phyloP scores from a whole-genome alignment of 2,329 filamentous ascomycete genomes.

The Emericellopsis atlantica region DNA sequence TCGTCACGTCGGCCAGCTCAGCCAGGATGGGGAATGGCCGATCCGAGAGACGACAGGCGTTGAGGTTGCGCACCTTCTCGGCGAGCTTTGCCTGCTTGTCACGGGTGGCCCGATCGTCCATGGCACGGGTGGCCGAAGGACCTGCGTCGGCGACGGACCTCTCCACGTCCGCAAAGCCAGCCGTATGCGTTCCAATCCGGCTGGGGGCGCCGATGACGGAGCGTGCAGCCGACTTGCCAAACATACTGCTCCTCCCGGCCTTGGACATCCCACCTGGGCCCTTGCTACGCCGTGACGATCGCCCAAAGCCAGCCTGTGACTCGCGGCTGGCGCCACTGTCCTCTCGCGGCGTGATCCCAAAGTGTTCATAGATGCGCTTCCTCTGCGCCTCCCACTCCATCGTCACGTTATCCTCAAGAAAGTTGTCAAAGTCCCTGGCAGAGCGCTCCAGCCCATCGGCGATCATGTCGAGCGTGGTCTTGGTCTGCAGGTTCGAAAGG shows the following conservation, averaged over 20 bases:
- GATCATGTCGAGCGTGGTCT: conserved; percentile 85
- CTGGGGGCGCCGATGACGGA: conserved; percentile 79
- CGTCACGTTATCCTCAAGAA: conserved; percentile 86
- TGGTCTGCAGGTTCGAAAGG: conserved; percentile 73
- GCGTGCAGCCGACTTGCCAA: conserved; percentile 57
- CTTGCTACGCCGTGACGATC: conserved; percentile 38
- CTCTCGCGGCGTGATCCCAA: conserved; percentile 63
- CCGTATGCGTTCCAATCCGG: conserved; percentile 50
- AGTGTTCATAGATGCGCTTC: conserved; percentile 89
- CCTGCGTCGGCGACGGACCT: conserved; percentile 39
- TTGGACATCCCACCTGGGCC: conserved; percentile 35
- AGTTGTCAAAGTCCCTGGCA: conserved; percentile 82
- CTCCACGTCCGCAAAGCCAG: conserved; percentile 54
- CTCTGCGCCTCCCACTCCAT: conserved; percentile 95
- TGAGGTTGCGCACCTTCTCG: conserved; percentile 67
- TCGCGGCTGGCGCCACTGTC: conserved; percentile 30
- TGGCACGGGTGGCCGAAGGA: background rate
- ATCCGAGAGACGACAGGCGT: conserved; percentile 55
- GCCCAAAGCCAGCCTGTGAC: conserved; percentile 44
- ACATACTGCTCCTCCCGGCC: conserved; percentile 33
- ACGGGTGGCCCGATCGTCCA: conserved; percentile 62
- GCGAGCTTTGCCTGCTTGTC: conserved; percentile 78
- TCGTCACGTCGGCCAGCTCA: conserved; percentile 64
- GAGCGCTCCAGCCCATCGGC: conserved; percentile 82
- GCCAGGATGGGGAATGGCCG: conserved; percentile 61